Evolutionary conservation across 371 early-diverging fungal species (phyloP).

Genomic region (Rhizomucor pusillus): DNA sequence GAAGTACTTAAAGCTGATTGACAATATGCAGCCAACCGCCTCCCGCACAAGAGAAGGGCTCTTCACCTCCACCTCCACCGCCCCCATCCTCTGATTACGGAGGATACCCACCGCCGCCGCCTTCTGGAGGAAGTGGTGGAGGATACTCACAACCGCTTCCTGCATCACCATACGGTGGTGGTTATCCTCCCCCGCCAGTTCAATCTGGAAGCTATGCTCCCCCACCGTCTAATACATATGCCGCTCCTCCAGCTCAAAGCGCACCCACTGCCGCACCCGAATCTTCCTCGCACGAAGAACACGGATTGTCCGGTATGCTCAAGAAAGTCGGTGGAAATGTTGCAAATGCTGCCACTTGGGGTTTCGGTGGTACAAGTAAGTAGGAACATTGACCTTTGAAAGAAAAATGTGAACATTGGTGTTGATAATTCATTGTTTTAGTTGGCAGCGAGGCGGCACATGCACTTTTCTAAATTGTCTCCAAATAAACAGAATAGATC

Average conservation of each 20-base stretch:
- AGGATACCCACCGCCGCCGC: slow-evolving; percentile 15
- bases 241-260: slow-evolving; percentile 5
- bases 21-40: slow-evolving; percentile 7
- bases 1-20: background rate
- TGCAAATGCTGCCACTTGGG: slow-evolving; percentile 38
- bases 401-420: background rate
- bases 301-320: slow-evolving; percentile 1
- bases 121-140: slow-evolving; percentile 2
- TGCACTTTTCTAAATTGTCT: slow-evolving; percentile 1
- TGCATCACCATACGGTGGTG: background rate
- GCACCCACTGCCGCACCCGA: slow-evolving; percentile 15
- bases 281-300: slow-evolving; percentile 7
- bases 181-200: slow-evolving; percentile 5
- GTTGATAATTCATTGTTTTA: background rate
- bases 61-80: slow-evolving; percentile 9
- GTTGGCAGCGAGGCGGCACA: slow-evolving; percentile 10
- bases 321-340: slow-evolving; percentile 16
- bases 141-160: slow-evolving; percentile 3
- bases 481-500: too few relatives aligned
- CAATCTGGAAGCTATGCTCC: slow-evolving; percentile 8
- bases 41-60: slow-evolving; percentile 6
- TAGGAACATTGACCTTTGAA: too few relatives aligned
- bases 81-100: slow-evolving; percentile 1
- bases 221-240: slow-evolving; percentile 8
- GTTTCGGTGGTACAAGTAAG: slow-evolving; percentile 30